phyloP scores from a whole-genome alignment of 2,329 filamentous ascomycete species.

The Diplocarpon rosae region DNA sequence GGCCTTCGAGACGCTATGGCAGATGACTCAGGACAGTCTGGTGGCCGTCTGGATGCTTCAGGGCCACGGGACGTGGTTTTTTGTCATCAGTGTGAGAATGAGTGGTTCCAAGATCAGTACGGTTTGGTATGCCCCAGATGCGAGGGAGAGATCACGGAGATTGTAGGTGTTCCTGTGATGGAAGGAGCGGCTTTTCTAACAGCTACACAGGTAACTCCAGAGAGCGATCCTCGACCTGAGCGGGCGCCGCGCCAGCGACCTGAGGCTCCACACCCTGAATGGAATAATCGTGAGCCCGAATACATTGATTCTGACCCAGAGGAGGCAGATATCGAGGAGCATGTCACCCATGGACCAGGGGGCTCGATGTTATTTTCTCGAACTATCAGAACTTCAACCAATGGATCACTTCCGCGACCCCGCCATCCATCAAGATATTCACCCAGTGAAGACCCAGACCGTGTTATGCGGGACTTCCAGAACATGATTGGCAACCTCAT shows the following conservation, averaged over 20 bases:
- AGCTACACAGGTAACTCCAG: conserved; percentile 35
- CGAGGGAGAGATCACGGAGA: conserved; percentile 68
- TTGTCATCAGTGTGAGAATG: conserved; percentile 70
- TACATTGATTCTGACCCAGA: conserved; percentile 43
- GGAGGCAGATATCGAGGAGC: conserved; percentile 46
- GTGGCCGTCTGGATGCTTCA: conserved; percentile 36
- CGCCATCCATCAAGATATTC: conserved; percentile 5
- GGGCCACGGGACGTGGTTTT: conserved; percentile 61
- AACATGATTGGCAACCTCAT: conserved; percentile 36
- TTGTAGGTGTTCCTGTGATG: conserved; percentile 48
- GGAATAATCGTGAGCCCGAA: conserved; percentile 26
- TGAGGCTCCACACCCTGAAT: conserved; percentile 7
- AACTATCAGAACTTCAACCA: conserved; percentile 18
- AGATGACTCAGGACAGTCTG: conserved; percentile 9
- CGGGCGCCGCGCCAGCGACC: background rate
- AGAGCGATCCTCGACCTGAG: conserved; percentile 51
- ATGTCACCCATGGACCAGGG: conserved; percentile 22
- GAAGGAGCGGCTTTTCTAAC: conserved; percentile 20
- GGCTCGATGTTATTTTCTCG: conserved; percentile 22
- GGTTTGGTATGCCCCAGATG: conserved; percentile 70
- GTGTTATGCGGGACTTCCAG: conserved; percentile 30
- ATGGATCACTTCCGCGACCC: background rate
- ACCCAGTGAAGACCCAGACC: conserved; percentile 16
- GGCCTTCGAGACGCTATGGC: conserved; percentile 34
- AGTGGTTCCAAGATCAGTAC: conserved; percentile 68